phyloP scores from a whole-genome alignment of 352 stramenopile genomes.

The Plasmopara muralis region DNA sequence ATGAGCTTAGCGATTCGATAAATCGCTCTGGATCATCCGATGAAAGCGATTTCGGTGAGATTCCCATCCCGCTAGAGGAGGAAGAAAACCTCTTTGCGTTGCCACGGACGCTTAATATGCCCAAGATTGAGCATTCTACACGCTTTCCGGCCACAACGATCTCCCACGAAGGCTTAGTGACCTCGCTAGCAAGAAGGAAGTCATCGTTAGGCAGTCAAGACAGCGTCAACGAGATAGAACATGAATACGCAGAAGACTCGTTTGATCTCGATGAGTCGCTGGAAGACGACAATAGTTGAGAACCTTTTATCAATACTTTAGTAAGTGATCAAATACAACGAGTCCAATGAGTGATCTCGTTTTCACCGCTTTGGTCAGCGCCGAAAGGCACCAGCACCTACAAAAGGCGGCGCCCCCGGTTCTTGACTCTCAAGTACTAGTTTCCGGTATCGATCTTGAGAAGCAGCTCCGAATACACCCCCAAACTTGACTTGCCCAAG shows the following conservation, averaged over 20 bases:
- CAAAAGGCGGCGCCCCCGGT: constrained; percentile 38
- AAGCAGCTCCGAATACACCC: constrained; percentile 35
- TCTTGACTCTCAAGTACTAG: constrained; percentile 40
- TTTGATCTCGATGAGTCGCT: constrained; percentile 76
- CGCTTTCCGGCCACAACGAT: not conserved
- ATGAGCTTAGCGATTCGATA: constrained; percentile 3
- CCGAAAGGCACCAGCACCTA: constrained; percentile 22
- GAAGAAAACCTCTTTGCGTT: not conserved
- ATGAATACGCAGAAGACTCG: constrained; percentile 62
- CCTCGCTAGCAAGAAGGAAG: constrained; percentile 1
- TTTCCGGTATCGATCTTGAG: constrained; percentile 52
- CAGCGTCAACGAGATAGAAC: constrained; percentile 28
- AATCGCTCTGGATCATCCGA: constrained; percentile 1
- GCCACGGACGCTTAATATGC: not conserved
- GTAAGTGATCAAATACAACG: not conserved
- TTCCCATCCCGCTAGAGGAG: constrained; percentile 12
- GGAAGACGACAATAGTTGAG: constrained; percentile 34
- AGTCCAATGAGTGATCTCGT: constrained; percentile 1
- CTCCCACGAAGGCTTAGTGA: constrained; percentile 8
- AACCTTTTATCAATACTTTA: not conserved
- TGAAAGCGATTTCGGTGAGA: constrained; percentile 9
- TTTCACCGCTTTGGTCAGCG: constrained; percentile 9
- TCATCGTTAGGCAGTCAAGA: constrained; percentile 7
- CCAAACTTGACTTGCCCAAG: constrained; percentile 71
- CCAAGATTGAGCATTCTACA: not conserved